Base-by-base conservation (phyloP, 2,329 filamentous ascomycete species). In the Colletotrichum echinochloae region DNA sequence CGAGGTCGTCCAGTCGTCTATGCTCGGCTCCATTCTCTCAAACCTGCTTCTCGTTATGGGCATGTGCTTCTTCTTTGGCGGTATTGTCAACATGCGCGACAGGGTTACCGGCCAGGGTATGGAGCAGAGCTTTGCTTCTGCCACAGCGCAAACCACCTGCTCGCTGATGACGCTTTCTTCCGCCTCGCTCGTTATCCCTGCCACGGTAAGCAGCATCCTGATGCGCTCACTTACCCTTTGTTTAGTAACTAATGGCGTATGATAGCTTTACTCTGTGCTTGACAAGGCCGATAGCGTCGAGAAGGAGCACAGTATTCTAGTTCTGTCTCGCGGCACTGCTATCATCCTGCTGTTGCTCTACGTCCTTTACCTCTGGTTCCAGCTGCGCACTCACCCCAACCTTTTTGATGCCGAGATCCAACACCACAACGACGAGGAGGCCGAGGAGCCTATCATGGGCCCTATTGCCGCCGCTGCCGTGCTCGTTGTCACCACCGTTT, bases 1-100 rank as follows among this genome's bases (percentile, higher is more conserved):
- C 78, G 91, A 95, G 76, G 95, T 98, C 74, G 95, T 98, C n/a
- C 96, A 98, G 83, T 92, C 95, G 26, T 97, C 94, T 73, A 98
- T 98, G 95, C 90, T 98, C 41, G 95, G 96, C 57, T 97, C 93
- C 77, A 97, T 98, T 75, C 86, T 98, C 48, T 98, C 95, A 74
- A 98, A 98, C 81, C 91, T 98, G 74, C 87, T 98, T 9, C 89
- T 98, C 28, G 95, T 94, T 56, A 87, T 94, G 78, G 92, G 92
- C 75, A 93, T 93, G 86, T 94, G 92, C 81, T 94, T 94, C 83
- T 84, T 94, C 74, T 87, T 92, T 65, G 93, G 93, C 65, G 93
- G 93, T 39, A 83, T 94, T 70, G 85, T 86, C 72, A 89, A 90
- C 81, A 86, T 87, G 78, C 83, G 83, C 66, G 85, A 87, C 72